Evolutionary conservation across 371 early-diverging fungal genomes (phyloP).

Genomic region (Rhizopus arrhizus): DNA sequence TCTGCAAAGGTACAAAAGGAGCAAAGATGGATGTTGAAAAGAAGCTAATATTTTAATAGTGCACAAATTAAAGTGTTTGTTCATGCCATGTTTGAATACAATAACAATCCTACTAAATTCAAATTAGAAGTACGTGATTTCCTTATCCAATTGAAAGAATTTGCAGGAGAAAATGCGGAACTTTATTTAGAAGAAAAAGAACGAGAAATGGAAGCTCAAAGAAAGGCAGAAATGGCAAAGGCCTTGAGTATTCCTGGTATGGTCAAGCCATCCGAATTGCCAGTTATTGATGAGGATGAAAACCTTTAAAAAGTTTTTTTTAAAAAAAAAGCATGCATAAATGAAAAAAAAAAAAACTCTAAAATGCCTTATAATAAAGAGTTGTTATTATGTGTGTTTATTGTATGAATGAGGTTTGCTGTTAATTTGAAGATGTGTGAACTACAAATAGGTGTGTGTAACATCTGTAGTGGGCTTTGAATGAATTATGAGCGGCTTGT

Average conservation of each 20-base stretch:
- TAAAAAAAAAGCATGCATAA: not conserved
- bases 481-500: no score
- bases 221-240: conserved; percentile 77
- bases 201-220: conserved; percentile 78
- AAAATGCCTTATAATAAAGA: not conserved
- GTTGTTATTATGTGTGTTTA: no score
- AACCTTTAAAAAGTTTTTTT: conserved; percentile 25
- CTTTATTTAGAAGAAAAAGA: conserved; percentile 93
- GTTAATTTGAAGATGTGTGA: no score
- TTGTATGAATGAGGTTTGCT: no score
- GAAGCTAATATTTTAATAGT: conserved; percentile 36
- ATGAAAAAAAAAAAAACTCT: not conserved
- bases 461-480: no score
- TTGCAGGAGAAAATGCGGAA: conserved; percentile 89
- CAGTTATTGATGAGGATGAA: conserved; percentile 71
- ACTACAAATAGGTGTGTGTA: no score
- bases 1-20: conserved; percentile 64
- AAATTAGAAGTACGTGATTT: conserved; percentile 95
- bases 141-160: conserved; percentile 94
- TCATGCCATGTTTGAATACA: conserved; percentile 80
- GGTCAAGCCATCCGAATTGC: conserved; percentile 92
- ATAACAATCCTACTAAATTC: conserved; percentile 79
- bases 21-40: not conserved
- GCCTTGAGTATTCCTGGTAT: conserved; percentile 94
- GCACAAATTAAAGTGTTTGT: conserved; percentile 88